Base-by-base conservation (phyloP, 805 yeast genomes). In the Cyberlindnera samutprakarnensis region DNA sequence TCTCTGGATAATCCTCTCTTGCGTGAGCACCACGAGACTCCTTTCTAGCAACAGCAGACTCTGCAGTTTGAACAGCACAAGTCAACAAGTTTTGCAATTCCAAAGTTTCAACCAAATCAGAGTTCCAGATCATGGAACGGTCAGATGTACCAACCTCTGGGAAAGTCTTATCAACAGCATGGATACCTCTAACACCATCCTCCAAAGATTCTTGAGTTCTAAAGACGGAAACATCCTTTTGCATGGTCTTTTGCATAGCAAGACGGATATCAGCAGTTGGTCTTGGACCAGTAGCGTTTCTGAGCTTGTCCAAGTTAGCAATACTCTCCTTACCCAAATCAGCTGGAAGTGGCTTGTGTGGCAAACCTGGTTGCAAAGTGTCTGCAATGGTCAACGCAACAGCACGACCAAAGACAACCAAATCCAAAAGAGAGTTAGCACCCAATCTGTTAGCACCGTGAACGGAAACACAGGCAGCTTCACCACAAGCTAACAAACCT, bases 21-120 rank as follows among this genome's bases (percentile, higher is more conserved):
- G 98, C 96, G 57, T 90, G 98, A 30, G 98, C 97, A 68, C 98
- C 98, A 71, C 98, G 85, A 23, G 96, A 87, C 68, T 90, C 98
- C 54, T 71, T 79, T 72, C 98, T 85, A 36, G 86, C 94, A 42
- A 92, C 87, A 32, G 98, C 98, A 42, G 94, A 75, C 45, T 66
- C 68, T 21, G 97, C 97, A 32, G 96, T 88, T 71, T 92, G 98
- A 43, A 80, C 77, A 41, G 97, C 97, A 71, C 96, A 86, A 31
- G 97, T 88, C 60, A 90, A 72, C 71, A 90, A 73, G 78, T 90
- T 90, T 64, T 88, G 96, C 59, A 90, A 72, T 65, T 90, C 98
- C 51, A 92, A 70, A 35, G 97, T 84, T 70, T 90, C 98, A 32
- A 88, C 94, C 57, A 90, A 70, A 61, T 90, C 98, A 31, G 95